Conservation (phyloP, 208 protist species). For the Wallacemonas rigidus region DNA sequence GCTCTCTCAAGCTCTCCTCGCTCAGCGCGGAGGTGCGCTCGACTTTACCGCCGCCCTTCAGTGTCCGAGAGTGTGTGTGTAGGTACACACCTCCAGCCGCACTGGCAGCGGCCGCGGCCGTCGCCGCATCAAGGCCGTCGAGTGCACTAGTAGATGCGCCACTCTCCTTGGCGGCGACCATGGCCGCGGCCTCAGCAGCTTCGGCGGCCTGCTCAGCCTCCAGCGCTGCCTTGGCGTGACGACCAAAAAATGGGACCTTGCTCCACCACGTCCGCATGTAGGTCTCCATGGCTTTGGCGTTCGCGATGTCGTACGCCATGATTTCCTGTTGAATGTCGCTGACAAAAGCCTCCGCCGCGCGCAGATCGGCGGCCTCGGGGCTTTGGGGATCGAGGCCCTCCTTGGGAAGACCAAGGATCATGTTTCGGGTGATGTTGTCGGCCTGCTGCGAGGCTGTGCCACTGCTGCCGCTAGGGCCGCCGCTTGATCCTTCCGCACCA, state of each 20-base stretch:
- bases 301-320: slow-evolving; percentile 78
- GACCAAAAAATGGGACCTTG: slow-evolving; percentile 60
- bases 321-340: slow-evolving; percentile 81
- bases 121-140: slow-evolving; percentile 9
- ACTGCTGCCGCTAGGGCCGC: slow-evolving; percentile 16
- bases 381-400: slow-evolving; percentile 56
- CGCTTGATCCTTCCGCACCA: neutral
- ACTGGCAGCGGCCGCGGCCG: slow-evolving; percentile 27
- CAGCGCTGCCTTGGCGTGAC: slow-evolving; percentile 36
- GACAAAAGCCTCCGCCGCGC: slow-evolving; percentile 79
- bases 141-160: slow-evolving; percentile 6
- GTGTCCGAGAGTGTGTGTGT: slow-evolving; percentile 35
- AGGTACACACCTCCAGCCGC: slow-evolving; percentile 34
- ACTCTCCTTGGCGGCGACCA: neutral
- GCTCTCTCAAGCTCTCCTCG: slow-evolving; percentile 13
- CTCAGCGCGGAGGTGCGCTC: slow-evolving; percentile 60
- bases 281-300: slow-evolving; percentile 75
- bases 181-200: neutral
- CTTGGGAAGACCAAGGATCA: slow-evolving; percentile 69
- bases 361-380: slow-evolving; percentile 61
- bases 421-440: slow-evolving; percentile 63
- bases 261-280: slow-evolving; percentile 64
- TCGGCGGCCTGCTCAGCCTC: slow-evolving; percentile 33
- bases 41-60: slow-evolving; percentile 39
- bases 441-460: slow-evolving; percentile 47